These are phyloP conservation scores for Lactarius vividus DNA, from an alignment of 768 basidiomycete species.

Conservation along the genomic window DNA sequence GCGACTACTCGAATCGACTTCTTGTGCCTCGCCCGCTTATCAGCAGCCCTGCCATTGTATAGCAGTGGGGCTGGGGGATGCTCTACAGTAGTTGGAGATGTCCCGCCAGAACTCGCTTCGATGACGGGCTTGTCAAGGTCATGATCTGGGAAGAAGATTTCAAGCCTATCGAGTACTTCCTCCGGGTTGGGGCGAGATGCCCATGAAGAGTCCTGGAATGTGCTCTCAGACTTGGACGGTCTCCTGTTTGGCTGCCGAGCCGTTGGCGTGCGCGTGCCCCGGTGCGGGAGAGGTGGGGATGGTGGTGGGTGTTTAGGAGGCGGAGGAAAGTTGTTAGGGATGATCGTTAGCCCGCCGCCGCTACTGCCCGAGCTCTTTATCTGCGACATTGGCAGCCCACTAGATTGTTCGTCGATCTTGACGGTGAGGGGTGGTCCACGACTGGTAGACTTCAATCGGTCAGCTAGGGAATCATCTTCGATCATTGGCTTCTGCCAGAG, in stretches of 20 bases:
- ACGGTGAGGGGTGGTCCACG: constrained; percentile 29
- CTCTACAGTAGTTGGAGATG: constrained; percentile 69
- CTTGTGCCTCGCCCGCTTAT: constrained; percentile 57
- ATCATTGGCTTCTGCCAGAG: constrained; percentile 46
- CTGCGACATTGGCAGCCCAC: constrained; percentile 31
- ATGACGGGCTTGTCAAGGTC: constrained; percentile 96
- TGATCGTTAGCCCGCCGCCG: constrained; percentile 39
- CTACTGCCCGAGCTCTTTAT: constrained; percentile 26
- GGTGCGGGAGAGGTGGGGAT: constrained; percentile 27
- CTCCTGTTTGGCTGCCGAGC: constrained; percentile 27
- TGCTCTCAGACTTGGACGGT: constrained; percentile 41
- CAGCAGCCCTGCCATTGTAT: constrained; percentile 27
- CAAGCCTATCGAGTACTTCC: constrained; percentile 88
- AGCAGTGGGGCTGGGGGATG: constrained; percentile 38
- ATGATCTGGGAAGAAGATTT: constrained; percentile 94
- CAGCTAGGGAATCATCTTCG: constrained; percentile 20
- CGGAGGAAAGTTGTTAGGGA: constrained; percentile 30
- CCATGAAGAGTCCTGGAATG: constrained; percentile 78
- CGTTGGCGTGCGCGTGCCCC: constrained; percentile 30
- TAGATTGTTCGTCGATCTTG: constrained; percentile 28
- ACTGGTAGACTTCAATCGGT: constrained; percentile 9
- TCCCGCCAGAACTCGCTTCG: constrained; percentile 76
- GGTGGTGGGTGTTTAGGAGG: constrained; percentile 31
- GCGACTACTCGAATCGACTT: constrained; percentile 94
- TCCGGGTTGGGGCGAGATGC: constrained; percentile 88